Percentiles rank a stretch among this genome's conserved stretches.
Conservation (phyloP, 139 green algal genomes). For the Picochlorum sp. region DNA sequence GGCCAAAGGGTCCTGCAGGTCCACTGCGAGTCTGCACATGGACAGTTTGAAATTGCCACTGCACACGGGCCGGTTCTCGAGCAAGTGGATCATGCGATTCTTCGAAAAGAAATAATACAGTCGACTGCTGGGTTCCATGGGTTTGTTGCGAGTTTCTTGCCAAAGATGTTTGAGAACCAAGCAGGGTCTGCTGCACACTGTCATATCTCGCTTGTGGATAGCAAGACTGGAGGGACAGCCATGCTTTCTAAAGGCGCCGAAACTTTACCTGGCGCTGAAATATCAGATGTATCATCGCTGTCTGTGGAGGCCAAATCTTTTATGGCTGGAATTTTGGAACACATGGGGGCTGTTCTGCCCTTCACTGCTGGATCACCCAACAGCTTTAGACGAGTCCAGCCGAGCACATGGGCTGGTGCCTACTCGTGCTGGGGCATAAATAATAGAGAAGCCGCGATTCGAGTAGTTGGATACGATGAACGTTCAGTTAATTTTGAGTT, state of each 20-base stretch:
- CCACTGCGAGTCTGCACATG: slow-evolving; percentile 37
- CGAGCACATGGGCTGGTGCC: slow-evolving; percentile 38
- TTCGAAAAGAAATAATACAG: slow-evolving; percentile 30
- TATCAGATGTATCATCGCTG: too few species aligned
- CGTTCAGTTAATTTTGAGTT: slow-evolving; percentile 27
- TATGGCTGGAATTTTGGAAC: slow-evolving; percentile 38
- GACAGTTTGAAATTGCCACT: slow-evolving; percentile 48
- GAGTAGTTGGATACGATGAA: slow-evolving; percentile 5
- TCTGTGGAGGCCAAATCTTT: slow-evolving; percentile 22
- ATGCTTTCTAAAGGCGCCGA: neutral
- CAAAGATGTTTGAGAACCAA: slow-evolving; percentile 24
- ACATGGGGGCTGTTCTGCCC: slow-evolving; percentile 39
- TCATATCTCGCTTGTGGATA: slow-evolving; percentile 49
- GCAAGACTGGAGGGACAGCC: neutral
- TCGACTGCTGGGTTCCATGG: slow-evolving; percentile 17
- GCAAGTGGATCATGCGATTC: slow-evolving; percentile 39
- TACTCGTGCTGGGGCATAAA: slow-evolving; percentile 37
- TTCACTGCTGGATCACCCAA: slow-evolving; percentile 37
- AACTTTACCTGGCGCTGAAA: neutral
- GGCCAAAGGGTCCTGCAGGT: slow-evolving; percentile 36
- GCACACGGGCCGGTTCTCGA: neutral
- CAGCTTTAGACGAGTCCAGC: slow-evolving; percentile 29
- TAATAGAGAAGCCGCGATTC: slow-evolving; percentile 41
- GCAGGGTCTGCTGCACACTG: slow-evolving; percentile 42
- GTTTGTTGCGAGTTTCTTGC: slow-evolving; percentile 36